Evolutionary conservation across 495 filamentous ascomycete genomes (phyloP), one percentile per base, ranked within the genome.

Genomic region (Niebla homalea): DNA sequence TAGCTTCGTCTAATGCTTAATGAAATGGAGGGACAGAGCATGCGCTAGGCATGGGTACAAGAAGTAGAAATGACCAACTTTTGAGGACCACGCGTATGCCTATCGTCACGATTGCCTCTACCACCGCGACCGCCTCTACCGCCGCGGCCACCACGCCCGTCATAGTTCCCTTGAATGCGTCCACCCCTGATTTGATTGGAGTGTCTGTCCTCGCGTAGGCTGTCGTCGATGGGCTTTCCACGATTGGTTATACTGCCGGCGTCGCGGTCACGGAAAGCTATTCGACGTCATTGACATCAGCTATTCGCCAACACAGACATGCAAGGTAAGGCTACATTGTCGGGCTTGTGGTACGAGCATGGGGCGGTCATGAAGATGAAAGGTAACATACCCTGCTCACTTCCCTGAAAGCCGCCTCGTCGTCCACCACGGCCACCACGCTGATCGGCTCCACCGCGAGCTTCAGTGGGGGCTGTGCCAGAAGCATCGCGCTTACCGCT

Each of bases 221-320:
- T 71, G 60, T 95, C 89, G 36, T 89, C 87, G 47, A 76, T 78
- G 52, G 81, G 73, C 70, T 85, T 87, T 67, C 75, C 76, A 59
- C 87, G 85, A 76, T 97, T 96, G 75, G 76, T 81, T 53, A 74
- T 72, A 59, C 77, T 71, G 55, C 89, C 92, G 61, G 85, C 87
- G 56, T 81, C 80, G 64, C 86, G 85, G 70, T 96, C 89, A 66
- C 85, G 87, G 81, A 85, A 93, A 66, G 87, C 89, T 96, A n/a
- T 21, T 21, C 8, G n/a, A 16, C 0, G 23, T 22, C n/a, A 45
- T 21, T 8, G 6, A 15, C 43, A 10, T 45, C 18, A 26, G 43
- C 29, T 32, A 0, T 32, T 2, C 14, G 0, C 1, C 5, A 4
- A 7, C 1, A 32, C 2, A n/a, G 6, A 8, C 39, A 0, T n/a